phyloP scores from a whole-genome alignment of 1,284 basidiomycete genomes.

The Xerocomus cyaneibrunnescens region DNA sequence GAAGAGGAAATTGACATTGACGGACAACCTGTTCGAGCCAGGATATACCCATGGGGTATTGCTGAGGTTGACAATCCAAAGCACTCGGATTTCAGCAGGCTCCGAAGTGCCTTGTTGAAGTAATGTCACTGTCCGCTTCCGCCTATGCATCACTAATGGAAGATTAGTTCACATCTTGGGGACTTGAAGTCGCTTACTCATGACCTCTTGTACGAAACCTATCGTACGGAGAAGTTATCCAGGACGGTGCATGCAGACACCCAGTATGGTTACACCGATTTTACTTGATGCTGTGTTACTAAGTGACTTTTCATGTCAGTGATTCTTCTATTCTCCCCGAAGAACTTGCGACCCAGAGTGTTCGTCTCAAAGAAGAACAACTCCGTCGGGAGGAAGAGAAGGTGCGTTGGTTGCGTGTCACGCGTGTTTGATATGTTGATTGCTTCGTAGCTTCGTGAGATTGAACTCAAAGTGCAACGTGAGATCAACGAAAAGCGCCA shows the following conservation, averaged over 20 bases:
- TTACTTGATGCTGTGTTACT: slow-evolving; percentile 8
- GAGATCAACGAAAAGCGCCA: slow-evolving; percentile 99
- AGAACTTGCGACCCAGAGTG: slow-evolving; percentile 94
- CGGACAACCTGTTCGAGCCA: slow-evolving; percentile 87
- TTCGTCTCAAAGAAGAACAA: slow-evolving; percentile 98
- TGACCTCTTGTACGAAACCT: slow-evolving; percentile 93
- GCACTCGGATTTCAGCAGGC: slow-evolving; percentile 95
- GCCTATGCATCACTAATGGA: slow-evolving; percentile 8
- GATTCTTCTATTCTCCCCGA: slow-evolving; percentile 92
- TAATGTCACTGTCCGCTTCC: slow-evolving; percentile 37
- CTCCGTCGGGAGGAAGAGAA: slow-evolving; percentile 97
- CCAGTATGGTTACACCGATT: slow-evolving; percentile 50
- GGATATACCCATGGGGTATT: slow-evolving; percentile 97
- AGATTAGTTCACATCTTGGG: slow-evolving; percentile 82
- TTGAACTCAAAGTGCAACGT: slow-evolving; percentile 96
- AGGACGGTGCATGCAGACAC: slow-evolving; percentile 87
- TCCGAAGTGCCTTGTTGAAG: slow-evolving; percentile 90
- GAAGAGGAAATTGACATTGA: slow-evolving; percentile 96
- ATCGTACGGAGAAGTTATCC: slow-evolving; percentile 98
- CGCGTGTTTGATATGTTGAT: slow-evolving; percentile 10
- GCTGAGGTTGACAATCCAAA: slow-evolving; percentile 99
- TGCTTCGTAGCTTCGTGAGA: slow-evolving; percentile 79
- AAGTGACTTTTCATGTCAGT: slow-evolving; percentile 39
- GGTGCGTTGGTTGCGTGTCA: slow-evolving; percentile 38
- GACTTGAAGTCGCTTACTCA: slow-evolving; percentile 96